Evolutionary conservation across 2,329 filamentous ascomycete species (phyloP).

Genomic region (Penicillium sp.): DNA sequence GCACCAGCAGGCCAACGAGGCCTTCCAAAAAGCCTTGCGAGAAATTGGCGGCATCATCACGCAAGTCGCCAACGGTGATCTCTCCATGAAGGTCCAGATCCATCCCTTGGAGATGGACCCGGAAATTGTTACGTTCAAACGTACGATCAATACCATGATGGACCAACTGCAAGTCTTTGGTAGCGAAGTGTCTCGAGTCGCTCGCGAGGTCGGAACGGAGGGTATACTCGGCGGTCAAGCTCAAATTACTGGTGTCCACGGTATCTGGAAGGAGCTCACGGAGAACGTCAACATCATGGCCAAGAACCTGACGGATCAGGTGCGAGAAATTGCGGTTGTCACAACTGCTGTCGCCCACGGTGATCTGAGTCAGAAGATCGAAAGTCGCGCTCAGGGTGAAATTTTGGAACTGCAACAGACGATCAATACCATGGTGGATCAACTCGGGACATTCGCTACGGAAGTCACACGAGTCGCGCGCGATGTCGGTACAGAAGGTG

Average conservation of each 20-base stretch:
- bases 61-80: constrained; percentile 88
- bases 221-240: constrained; percentile 92
- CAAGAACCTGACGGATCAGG: constrained; percentile 77
- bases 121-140: constrained; percentile 96
- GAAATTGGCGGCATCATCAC: constrained; percentile 98
- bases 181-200: constrained; percentile 90
- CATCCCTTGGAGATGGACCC: constrained; percentile 96
- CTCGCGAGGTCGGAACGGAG: constrained; percentile 93
- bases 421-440: constrained; percentile 87
- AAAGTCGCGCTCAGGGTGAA: constrained; percentile 75
- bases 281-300: constrained; percentile 86
- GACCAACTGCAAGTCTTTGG: constrained; percentile 96
- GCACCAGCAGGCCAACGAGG: constrained; percentile 96
- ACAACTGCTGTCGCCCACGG: constrained; percentile 81
- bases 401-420: constrained; percentile 81
- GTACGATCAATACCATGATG: constrained; percentile 99
- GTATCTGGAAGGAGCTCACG: constrained; percentile 96
- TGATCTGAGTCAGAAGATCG: constrained; percentile 80
- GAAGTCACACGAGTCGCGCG: constrained; percentile 80
- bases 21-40: constrained; percentile 93
- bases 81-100: constrained; percentile 95
- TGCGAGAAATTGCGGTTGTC: constrained; percentile 80
- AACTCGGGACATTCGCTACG: constrained; percentile 77
- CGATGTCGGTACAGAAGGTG: constrained; percentile 81
- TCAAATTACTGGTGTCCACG: constrained; percentile 87